Percentiles rank a stretch among this genome's conserved stretches.
These are phyloP conservation scores for Colletotrichum siamense DNA, from an alignment of 2,329 filamentous ascomycete genomes.

Conservation along the genomic window DNA sequence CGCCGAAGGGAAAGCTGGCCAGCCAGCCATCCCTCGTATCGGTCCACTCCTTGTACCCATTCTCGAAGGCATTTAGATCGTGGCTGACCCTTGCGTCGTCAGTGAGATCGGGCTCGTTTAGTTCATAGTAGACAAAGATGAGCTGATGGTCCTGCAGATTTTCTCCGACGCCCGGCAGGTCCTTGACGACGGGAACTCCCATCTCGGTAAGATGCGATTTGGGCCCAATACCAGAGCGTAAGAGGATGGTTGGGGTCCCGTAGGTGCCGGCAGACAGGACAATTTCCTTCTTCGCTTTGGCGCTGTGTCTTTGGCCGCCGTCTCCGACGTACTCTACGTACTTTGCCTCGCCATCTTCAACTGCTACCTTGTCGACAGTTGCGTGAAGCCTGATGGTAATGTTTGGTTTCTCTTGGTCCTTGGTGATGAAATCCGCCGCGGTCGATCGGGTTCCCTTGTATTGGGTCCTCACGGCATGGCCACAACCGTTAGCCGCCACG, in stretches of 20 bases:
- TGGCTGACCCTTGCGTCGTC: not conserved
- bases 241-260: constrained; percentile 56
- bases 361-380: not conserved
- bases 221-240: constrained; percentile 55
- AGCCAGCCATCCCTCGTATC: not conserved
- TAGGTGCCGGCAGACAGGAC: constrained; percentile 54
- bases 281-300: constrained; percentile 43
- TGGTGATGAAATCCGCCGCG: not conserved
- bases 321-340: not conserved
- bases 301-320: not conserved
- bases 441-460: not conserved
- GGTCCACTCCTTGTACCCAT: not conserved
- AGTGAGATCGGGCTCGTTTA: not conserved
- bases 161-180: constrained; percentile 56
- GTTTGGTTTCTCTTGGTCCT: not conserved
- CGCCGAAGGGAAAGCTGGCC: not conserved
- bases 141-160: constrained; percentile 41
- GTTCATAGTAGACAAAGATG: not conserved
- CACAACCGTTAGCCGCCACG: not conserved
- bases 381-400: not conserved
- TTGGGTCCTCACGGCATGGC: not conserved
- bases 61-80: not conserved
- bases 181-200: constrained; percentile 47
- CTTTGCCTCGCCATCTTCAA: not conserved
- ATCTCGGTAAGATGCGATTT: constrained; percentile 43